phyloP scores from a whole-genome alignment of 495 filamentous ascomycete genomes.

The Xylaria scruposa region DNA sequence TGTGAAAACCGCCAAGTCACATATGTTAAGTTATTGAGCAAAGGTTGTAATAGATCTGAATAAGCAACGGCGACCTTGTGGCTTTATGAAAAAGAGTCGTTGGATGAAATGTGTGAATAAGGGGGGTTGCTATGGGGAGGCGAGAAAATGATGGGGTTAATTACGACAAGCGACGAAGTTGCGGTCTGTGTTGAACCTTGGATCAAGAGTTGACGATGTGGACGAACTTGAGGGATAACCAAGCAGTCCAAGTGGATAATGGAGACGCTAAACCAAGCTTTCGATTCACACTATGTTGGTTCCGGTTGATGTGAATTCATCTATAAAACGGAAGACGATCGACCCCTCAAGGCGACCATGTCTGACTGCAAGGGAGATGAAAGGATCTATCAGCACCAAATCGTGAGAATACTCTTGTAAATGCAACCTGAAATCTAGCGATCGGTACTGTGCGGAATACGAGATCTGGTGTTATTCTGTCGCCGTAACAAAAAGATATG shows the following conservation, averaged over 20 bases:
- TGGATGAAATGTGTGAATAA: neutral
- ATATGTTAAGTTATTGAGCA: neutral
- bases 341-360: neutral
- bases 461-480: neutral
- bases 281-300: constrained; percentile 2
- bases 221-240: constrained; percentile 14
- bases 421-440: neutral
- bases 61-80: neutral
- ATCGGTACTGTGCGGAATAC: constrained; percentile 10
- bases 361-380: neutral
- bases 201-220: constrained; percentile 13
- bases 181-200: constrained; percentile 21
- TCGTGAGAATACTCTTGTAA: neutral
- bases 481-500: neutral
- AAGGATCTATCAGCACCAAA: neutral
- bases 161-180: constrained; percentile 17
- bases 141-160: constrained; percentile 19
- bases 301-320: neutral
- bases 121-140: constrained; percentile 7
- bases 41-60: neutral
- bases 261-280: neutral
- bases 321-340: neutral
- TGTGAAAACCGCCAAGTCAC: neutral
- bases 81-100: constrained; percentile 11
- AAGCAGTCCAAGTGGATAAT: constrained; percentile 15